Evolutionary conservation across 192 early-diverging fungal genomes (phyloP), one percentile per base, ranked within the genome.

Genomic region (Dispira parvispora): DNA sequence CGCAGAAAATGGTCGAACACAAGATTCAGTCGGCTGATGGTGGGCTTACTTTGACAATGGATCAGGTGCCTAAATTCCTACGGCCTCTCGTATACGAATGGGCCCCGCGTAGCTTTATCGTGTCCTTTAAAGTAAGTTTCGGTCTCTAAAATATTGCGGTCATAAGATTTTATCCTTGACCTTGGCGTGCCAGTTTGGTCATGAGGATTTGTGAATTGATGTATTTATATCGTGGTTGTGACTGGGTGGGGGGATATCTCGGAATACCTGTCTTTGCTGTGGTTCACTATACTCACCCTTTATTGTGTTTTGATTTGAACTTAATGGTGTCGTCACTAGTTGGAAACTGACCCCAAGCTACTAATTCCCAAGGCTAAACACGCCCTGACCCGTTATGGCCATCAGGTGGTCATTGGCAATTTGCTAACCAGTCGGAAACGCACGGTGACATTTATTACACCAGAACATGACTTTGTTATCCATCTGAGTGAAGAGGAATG

Each of bases 381-480:
- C 65, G 84, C 92, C 3, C 65, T 99, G 27, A 75, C 72, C 27
- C 75, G 84, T 43, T 99, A 99, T 70, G 89, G 91, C 18, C 96
- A 99, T 70, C 94, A 99, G 70, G 80, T 94, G 23, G 96, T 99
- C 28, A 90, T 99, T 75, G 94, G 86, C 56, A 99, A 99, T 64
- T 80, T 98, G 69, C 70, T 99, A 11, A 68, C 72, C 42, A 96
- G 90, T 1, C 79, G 96, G 43, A 99, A 99, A 75, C 70, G 75
- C 28, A 78, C 83, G 21, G 94, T 99, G 14, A 83, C 76, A 57
- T 47, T 90, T 52, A 79, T 83, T 49, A 81, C 82, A 11, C 25
- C 16, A 43, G 28, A 21, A 28, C 25, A 23, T 26, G 25, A 55
- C 12, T 55, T 55, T 26, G 53, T 23, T 25, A 55, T 55, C 25